Evolutionary conservation across 2,329 filamentous ascomycete species (phyloP), one percentile per base, ranked within the genome.

Genomic region (Exophiala oligosperma): DNA sequence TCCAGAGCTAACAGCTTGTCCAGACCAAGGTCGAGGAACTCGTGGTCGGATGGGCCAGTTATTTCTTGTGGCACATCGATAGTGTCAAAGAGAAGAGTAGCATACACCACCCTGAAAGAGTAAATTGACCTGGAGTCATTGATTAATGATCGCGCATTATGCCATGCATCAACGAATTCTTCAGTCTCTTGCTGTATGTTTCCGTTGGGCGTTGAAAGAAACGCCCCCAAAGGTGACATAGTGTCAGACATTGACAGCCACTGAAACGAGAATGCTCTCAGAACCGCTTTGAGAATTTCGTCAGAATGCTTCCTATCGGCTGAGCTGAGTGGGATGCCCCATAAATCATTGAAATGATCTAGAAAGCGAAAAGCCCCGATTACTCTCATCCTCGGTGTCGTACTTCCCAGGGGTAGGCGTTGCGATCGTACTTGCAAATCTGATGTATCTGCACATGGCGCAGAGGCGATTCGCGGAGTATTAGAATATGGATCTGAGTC

Each of bases 321-420:
- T 2, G 23, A 26, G 8, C 47, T 59, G 14, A 66, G 26, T 8
- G 52, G 52, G 29, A 68, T 68, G 5, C 63, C 65, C 24, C 67
- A 69, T 1, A 69, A 53, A 12, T 59, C 58, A 32, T 60, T 58
- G 26, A 69, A 66, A 56, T 69, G 66, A 43, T 69, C 67, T 11
- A 69, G 52, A 11, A 68, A 69, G 5, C 61, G 61, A 17, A 63
- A 52, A 24, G 62, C 62, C 4, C 67, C 67, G 1, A 64, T 21
- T 9, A 66, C 23, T 8, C 63, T 66, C n/a, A 66, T 61, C 32
- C 32, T 43, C 21, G 3, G 17, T 43, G 40, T n/a, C n/a, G n/a
- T 43, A 14, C 40, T 17, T 9, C 14, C 40, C 32, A 35, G 32
- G 32, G 32, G 4, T 9, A 35, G 32, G 6, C 32, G 8, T 35